Evolutionary conservation across 192 early-diverging fungal species (phyloP).

Genomic region (Chytriomyces sp.): DNA sequence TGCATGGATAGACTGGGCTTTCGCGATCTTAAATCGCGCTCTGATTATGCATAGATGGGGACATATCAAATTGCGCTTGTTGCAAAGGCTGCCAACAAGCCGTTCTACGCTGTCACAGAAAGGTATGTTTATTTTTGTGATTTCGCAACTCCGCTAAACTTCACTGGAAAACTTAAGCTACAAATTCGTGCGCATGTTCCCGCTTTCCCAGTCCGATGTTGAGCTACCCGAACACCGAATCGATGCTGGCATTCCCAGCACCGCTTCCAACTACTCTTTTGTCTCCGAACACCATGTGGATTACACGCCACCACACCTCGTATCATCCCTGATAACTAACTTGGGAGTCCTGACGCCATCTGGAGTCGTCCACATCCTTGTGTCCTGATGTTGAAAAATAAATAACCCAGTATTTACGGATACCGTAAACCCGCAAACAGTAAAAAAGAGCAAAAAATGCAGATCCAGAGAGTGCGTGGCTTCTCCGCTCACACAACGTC

Average conservation of each 20-base stretch:
- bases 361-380: slow-evolving; percentile 59
- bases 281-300: slow-evolving; percentile 61
- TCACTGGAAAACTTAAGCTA: slow-evolving; percentile 68
- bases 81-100: slow-evolving; percentile 92
- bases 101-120: slow-evolving; percentile 93
- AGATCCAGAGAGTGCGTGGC: background rate
- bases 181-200: slow-evolving; percentile 96
- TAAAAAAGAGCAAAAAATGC: slow-evolving; percentile 4
- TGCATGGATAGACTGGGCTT: slow-evolving; percentile 17
- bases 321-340: slow-evolving; percentile 86
- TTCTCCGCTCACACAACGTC: background rate
- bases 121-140: slow-evolving; percentile 57
- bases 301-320: slow-evolving; percentile 88
- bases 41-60: slow-evolving; percentile 67
- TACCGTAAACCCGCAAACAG: background rate
- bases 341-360: slow-evolving; percentile 89
- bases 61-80: slow-evolving; percentile 95
- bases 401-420: background rate
- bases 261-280: slow-evolving; percentile 63
- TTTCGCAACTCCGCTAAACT: background rate
- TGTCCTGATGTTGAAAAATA: slow-evolving; percentile 17
- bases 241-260: slow-evolving; percentile 15
- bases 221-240: slow-evolving; percentile 26
- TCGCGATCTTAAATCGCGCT: background rate
- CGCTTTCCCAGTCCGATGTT: slow-evolving; percentile 94